These are phyloP conservation scores for Myrmaecium sp. DNA, from an alignment of 2,329 filamentous ascomycete species.

Conservation along the genomic window DNA sequence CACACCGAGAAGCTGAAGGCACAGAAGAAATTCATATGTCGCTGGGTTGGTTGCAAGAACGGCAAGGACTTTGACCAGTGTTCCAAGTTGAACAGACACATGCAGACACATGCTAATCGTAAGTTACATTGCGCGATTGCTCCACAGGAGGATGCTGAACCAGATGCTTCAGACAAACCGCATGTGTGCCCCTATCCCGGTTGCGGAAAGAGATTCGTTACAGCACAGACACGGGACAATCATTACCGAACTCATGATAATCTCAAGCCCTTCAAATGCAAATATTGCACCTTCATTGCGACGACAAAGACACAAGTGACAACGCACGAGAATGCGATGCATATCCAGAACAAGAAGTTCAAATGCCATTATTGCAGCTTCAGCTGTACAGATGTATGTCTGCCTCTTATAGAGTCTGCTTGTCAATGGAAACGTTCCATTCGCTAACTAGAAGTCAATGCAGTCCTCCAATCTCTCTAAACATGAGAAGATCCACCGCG, in stretches of 20 bases:
- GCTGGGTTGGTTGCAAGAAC: slow-evolving; percentile 19
- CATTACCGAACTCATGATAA: slow-evolving; percentile 22
- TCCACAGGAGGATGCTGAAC: slow-evolving; percentile 1
- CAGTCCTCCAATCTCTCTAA: slow-evolving; percentile 17
- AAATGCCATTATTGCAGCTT: slow-evolving; percentile 22
- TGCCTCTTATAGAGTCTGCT: neutral
- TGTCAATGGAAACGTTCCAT: neutral
- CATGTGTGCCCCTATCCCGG: slow-evolving; percentile 18
- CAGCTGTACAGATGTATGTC: slow-evolving; percentile 16
- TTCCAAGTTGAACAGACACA: slow-evolving; percentile 20
- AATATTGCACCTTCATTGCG: slow-evolving; percentile 19
- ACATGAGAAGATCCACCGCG: slow-evolving; percentile 11
- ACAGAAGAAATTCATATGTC: slow-evolving; percentile 17
- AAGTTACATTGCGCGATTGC: neutral
- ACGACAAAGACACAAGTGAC: slow-evolving; percentile 20
- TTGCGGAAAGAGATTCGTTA: slow-evolving; percentile 22
- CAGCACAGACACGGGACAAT: slow-evolving; percentile 23
- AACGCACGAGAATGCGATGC: slow-evolving; percentile 18
- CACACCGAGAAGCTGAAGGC: slow-evolving; percentile 18
- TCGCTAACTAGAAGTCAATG: too few relatives aligned
- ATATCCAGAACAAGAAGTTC: slow-evolving; percentile 19
- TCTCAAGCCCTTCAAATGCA: slow-evolving; percentile 18
- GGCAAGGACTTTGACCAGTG: slow-evolving; percentile 23
- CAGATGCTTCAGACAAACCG: slow-evolving; percentile 11
- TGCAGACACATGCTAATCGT: slow-evolving; percentile 19